Evolutionary conservation across 345 rosid genomes (phyloP), one percentile per base, ranked within the genome.

Genomic region (Clausena lansium): DNA sequence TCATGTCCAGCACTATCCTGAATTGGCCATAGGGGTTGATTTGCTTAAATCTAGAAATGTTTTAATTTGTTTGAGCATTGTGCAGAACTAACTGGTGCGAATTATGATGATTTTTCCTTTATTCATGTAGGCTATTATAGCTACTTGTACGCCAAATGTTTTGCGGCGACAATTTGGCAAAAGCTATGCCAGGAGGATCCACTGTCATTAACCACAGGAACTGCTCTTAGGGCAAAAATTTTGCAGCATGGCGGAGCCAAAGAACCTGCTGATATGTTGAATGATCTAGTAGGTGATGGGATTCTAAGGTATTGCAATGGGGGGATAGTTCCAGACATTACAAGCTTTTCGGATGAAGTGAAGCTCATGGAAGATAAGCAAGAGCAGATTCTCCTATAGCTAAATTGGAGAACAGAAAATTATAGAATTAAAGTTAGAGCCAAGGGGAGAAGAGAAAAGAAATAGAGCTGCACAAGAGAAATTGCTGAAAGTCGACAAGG

Each of bases 231-330:
- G 78, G 88, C 87, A 55, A 92, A 90, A 73, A 72, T 94, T 68
- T 86, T 96, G 55, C 90, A 80, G 83, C 90, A 91, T 72, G 97
- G 98, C 68, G 99, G 99, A 84, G 97, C 98, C 15, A 94, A 90
- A 86, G 95, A 91, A 64, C 89, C 99, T 55, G 83, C 83, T 28
- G 93, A 87, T 80, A 65, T 96, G 71, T 85, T 96, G 69, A 86
- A 69, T 22, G 97, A 91, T 87, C 79, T 96, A 15, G 91, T 80
- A 0, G 94, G 93, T n/a, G 80, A 87, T 74, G 94, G 90, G 35
- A 87, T 92, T 57, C 15, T 94, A 60, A 87, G 78, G 77, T 55
- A 84, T 57, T 76, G 59, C 55, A 80, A 82, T 64, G 89, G 86
- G 68, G 95, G 95, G 73, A 85, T 92, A 24, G 81, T 94, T 70